These are phyloP conservation scores for Fusarium chlamydosporum DNA, from an alignment of 2,329 filamentous ascomycete species.

Conservation along the genomic window DNA sequence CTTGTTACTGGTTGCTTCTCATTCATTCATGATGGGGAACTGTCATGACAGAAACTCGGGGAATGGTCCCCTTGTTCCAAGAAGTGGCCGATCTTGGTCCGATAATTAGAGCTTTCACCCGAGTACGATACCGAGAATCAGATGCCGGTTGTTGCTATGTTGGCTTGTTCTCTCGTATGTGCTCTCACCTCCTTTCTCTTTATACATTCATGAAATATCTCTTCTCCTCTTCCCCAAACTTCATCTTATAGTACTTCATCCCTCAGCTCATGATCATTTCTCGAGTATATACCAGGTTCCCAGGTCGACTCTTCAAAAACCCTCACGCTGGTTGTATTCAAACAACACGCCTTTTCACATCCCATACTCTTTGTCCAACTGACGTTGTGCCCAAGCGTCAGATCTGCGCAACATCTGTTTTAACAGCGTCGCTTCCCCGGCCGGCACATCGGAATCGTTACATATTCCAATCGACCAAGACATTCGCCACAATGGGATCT, in stretches of 20 bases:
- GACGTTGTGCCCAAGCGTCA: conserved; percentile 17
- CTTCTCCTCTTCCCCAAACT: conserved; percentile 12
- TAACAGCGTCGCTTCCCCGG: conserved; percentile 8
- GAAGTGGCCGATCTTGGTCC: conserved; percentile 26
- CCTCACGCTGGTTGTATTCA: conserved; percentile 25
- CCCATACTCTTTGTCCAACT: conserved; percentile 18
- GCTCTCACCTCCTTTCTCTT: neutral
- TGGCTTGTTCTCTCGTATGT: conserved; percentile 15
- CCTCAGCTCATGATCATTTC: conserved; percentile 43
- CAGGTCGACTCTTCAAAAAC: conserved; percentile 22
- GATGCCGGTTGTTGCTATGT: conserved; percentile 23
- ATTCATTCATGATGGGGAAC: conserved; percentile 24
- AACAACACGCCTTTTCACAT: conserved; percentile 21
- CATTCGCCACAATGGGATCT: conserved; percentile 52
- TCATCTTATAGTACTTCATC: conserved; percentile 2
- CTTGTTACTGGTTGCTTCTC: conserved; percentile 30
- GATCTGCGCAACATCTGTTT: conserved; percentile 14
- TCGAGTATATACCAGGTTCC: conserved; percentile 35
- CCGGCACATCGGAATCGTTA: conserved; percentile 19
- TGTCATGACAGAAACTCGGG: conserved; percentile 15
- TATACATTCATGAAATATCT: conserved; percentile 8
- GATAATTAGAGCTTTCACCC: conserved; percentile 32
- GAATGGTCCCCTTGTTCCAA: conserved; percentile 17
- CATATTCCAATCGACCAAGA: conserved; percentile 20
- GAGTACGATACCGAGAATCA: conserved; percentile 31